Evolutionary conservation across 129 eudicot genomes (phyloP).

Genomic region (Chrysanthemum makinoi): DNA sequence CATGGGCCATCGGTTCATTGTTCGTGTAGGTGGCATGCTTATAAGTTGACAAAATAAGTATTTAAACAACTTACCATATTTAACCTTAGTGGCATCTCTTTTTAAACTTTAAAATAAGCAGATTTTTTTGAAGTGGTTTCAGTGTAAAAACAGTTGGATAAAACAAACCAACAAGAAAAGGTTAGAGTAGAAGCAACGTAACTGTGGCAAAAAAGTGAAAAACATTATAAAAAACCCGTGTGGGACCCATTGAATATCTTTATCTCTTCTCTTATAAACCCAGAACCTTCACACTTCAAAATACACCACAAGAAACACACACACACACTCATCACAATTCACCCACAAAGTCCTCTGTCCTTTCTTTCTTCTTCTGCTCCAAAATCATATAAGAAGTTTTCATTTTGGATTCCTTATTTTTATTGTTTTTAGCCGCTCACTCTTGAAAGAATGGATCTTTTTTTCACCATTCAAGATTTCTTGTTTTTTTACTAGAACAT

Average conservation of each 20-base stretch:
- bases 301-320: constrained; percentile 21
- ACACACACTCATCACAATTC: neutral
- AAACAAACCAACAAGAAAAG: constrained; percentile 11
- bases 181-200: constrained; percentile 55
- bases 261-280: constrained; percentile 54
- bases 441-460: constrained; percentile 17
- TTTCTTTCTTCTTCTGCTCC: constrained; percentile 26
- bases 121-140: neutral
- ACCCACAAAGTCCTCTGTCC: constrained; percentile 30
- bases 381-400: constrained; percentile 14
- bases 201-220: neutral
- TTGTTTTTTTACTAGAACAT: neutral
- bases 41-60: neutral
- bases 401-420: constrained; percentile 28
- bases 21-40: neutral
- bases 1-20: constrained; percentile 13
- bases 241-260: constrained; percentile 54
- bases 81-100: no score
- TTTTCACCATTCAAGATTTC: constrained; percentile 13
- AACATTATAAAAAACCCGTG: constrained; percentile 27
- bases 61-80: no score
- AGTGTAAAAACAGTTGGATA: neutral
- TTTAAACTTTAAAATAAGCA: no score
- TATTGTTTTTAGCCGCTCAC: constrained; percentile 49
- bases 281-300: constrained; percentile 27